These are phyloP conservation scores for Clathrospora elynae DNA, from an alignment of 2,329 filamentous ascomycete species.

Conservation along the genomic window DNA sequence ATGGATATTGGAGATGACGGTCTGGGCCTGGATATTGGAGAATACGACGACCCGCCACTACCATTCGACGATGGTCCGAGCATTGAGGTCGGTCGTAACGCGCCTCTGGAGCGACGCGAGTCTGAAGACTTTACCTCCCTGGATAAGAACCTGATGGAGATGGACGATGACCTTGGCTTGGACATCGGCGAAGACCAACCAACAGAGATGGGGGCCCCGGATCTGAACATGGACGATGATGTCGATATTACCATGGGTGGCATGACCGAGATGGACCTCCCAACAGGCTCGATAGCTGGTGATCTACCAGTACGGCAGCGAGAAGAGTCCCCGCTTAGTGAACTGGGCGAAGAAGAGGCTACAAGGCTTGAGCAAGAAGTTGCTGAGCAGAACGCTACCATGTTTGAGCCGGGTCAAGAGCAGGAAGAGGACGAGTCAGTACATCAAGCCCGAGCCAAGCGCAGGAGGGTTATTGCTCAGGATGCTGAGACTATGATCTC, in stretches of 20 bases:
- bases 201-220: slow-evolving; percentile 33
- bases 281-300: slow-evolving; percentile 47
- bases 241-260: slow-evolving; percentile 53
- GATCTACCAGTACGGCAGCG: slow-evolving; percentile 55
- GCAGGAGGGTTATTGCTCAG: slow-evolving; percentile 80
- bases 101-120: slow-evolving; percentile 61
- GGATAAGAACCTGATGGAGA: slow-evolving; percentile 57
- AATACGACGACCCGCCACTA: slow-evolving; percentile 44
- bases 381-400: slow-evolving; percentile 44
- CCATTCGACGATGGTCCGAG: slow-evolving; percentile 56
- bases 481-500: slow-evolving; percentile 81
- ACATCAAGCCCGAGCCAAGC: slow-evolving; percentile 73
- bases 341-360: slow-evolving; percentile 57
- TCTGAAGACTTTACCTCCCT: slow-evolving; percentile 53
- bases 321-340: slow-evolving; percentile 61
- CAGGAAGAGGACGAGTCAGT: slow-evolving; percentile 62
- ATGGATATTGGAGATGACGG: slow-evolving; percentile 49
- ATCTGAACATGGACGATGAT: slow-evolving; percentile 38
- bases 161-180: slow-evolving; percentile 59
- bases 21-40: slow-evolving; percentile 69
- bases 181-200: slow-evolving; percentile 44
- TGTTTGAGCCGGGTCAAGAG: slow-evolving; percentile 55
- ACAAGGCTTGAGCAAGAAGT: slow-evolving; percentile 69
- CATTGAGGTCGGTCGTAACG: slow-evolving; percentile 90
- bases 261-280: slow-evolving; percentile 55